Evolutionary conservation across 108 stramenopile genomes (phyloP).

Genomic region (Fragilariopsis cylindrus): DNA sequence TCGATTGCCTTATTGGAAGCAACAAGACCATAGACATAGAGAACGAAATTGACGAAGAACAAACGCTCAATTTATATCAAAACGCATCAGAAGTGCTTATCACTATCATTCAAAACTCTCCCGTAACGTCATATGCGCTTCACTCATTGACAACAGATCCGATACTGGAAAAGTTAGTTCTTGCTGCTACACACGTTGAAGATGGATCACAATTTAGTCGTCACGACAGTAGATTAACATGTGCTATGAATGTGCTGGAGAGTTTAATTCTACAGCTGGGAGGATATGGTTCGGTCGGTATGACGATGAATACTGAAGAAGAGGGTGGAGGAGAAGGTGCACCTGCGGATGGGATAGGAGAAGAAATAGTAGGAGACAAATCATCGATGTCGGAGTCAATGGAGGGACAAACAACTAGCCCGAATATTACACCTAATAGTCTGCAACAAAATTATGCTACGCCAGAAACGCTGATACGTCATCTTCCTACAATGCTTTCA

Average conservation of each 20-base stretch:
- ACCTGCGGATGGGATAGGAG: neutral
- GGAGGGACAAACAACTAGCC: neutral
- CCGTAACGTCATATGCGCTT: conserved; percentile 63
- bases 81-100: conserved; percentile 85
- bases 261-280: conserved; percentile 85
- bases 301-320: conserved; percentile 27
- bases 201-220: conserved; percentile 48
- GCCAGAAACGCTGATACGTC: conserved; percentile 49
- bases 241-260: conserved; percentile 82
- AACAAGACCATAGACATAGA: conserved; percentile 27
- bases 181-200: conserved; percentile 38
- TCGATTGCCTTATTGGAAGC: conserved; percentile 49
- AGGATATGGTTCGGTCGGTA: conserved; percentile 77
- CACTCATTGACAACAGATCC: conserved; percentile 60
- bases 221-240: conserved; percentile 74
- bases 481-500: conserved; percentile 52
- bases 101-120: conserved; percentile 83
- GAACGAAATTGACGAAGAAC: conserved; percentile 23
- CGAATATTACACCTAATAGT: neutral
- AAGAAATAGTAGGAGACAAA: neutral
- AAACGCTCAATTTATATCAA: conserved; percentile 41
- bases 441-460: conserved; percentile 24
- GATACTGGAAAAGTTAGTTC: conserved; percentile 51
- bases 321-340: conserved; percentile 23
- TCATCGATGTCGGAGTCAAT: neutral